Evolutionary conservation across 2,329 filamentous ascomycete genomes (phyloP).

Genomic region (Xylariaceae sp.): DNA sequence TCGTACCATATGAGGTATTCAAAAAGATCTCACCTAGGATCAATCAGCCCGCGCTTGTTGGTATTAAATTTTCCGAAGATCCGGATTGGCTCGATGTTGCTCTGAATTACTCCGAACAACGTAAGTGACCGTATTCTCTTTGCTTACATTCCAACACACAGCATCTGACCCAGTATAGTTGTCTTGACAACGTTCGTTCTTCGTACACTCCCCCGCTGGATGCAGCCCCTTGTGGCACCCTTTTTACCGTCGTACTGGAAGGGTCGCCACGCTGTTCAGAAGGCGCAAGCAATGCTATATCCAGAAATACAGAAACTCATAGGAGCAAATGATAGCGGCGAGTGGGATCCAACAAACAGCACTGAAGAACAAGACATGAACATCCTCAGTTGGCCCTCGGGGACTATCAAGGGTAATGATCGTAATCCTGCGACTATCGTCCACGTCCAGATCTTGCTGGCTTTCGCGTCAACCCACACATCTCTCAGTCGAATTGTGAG

Average conservation of each 20-base stretch:
- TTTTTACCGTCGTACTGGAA: slow-evolving; percentile 16
- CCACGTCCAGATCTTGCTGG: slow-evolving; percentile 9
- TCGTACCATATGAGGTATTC: slow-evolving; percentile 5
- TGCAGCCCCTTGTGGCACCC: slow-evolving; percentile 7
- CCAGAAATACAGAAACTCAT: slow-evolving; percentile 10
- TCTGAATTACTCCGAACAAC: slow-evolving; percentile 8
- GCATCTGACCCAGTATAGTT: slow-evolving; percentile 4
- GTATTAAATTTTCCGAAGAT: slow-evolving; percentile 4
- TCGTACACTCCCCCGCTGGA: slow-evolving; percentile 4
- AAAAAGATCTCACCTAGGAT: slow-evolving; percentile 1
- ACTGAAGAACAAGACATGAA: slow-evolving; percentile 7
- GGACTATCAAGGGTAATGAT: slow-evolving; percentile 2
- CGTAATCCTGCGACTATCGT: slow-evolving; percentile 4
- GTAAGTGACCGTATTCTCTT: slow-evolving; percentile 1
- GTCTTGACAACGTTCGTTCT: slow-evolving; percentile 10
- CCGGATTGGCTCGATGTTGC: slow-evolving; percentile 7
- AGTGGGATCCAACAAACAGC: slow-evolving; percentile 5
- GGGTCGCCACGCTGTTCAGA: slow-evolving; percentile 1
- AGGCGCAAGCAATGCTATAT: slow-evolving; percentile 1
- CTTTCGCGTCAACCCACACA: slow-evolving; percentile 14
- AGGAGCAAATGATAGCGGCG: slow-evolving; percentile 3
- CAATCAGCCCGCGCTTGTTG: slow-evolving; percentile 7
- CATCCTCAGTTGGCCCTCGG: slow-evolving; percentile 12
- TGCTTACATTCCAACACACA: background rate
- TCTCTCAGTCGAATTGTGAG: slow-evolving; percentile 8